Evolutionary conservation across 148 eudicot genomes (phyloP).

Genomic region (Chenopodium quinoa): DNA sequence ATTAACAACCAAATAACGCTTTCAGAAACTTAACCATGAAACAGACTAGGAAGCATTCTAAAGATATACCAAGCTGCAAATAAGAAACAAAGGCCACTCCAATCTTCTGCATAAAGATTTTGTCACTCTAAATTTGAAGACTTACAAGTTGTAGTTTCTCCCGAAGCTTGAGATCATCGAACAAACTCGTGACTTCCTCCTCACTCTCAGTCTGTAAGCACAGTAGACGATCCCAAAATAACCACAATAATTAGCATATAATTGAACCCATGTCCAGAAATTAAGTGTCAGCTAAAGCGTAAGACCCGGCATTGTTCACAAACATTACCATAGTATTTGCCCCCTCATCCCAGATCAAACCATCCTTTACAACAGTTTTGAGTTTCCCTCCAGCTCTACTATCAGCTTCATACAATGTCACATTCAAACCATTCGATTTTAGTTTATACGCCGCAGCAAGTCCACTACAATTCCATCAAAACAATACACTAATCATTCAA

Average conservation of each 20-base stretch:
- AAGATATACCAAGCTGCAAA: not conserved
- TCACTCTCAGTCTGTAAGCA: slow-evolving; percentile 81
- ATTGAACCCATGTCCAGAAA: not conserved
- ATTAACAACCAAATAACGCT: slow-evolving; percentile 1
- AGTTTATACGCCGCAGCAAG: slow-evolving; percentile 94
- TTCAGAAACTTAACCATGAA: not conserved
- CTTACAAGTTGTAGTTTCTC: slow-evolving; percentile 84
- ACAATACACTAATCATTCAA: not conserved
- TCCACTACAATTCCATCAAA: slow-evolving; percentile 56
- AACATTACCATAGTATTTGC: slow-evolving; percentile 88
- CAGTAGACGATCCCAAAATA: not conserved
- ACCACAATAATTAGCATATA: not conserved
- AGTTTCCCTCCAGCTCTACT: slow-evolving; percentile 83
- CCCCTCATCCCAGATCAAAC: slow-evolving; percentile 95
- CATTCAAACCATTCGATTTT: slow-evolving; percentile 65
- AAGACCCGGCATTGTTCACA: not conserved
- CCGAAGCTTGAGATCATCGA: slow-evolving; percentile 83
- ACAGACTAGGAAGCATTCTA: not conserved
- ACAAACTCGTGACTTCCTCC: slow-evolving; percentile 61
- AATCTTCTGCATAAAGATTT: too few species aligned
- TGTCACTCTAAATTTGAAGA: not conserved
- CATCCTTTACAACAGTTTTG: slow-evolving; percentile 59
- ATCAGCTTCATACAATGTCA: slow-evolving; percentile 86
- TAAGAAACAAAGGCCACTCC: too few species aligned
- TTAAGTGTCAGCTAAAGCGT: not conserved